phyloP scores from a whole-genome alignment of 768 basidiomycete species.

The Termitomyces sp. region DNA sequence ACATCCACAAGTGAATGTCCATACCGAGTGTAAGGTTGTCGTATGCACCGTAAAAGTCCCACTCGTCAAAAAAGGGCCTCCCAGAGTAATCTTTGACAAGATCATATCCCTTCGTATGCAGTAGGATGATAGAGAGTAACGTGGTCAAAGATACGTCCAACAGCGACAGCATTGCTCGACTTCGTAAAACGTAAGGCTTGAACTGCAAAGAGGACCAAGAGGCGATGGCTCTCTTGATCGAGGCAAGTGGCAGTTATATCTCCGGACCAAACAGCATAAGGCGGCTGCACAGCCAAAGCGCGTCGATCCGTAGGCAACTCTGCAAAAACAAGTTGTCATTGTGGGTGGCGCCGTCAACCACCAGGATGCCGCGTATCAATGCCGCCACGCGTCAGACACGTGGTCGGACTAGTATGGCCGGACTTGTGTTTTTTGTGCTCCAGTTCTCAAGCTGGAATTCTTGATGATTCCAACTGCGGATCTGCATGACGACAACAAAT shows the following conservation, averaged over 20 bases:
- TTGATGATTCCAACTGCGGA: too few species aligned
- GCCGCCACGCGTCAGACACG: background rate
- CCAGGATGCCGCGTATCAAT: slow-evolving; percentile 1
- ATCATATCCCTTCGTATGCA: slow-evolving; percentile 8
- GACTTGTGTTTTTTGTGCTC: too few species aligned
- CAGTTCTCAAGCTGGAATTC: too few species aligned
- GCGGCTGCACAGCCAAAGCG: background rate
- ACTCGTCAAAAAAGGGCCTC: slow-evolving; percentile 45
- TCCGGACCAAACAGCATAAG: background rate
- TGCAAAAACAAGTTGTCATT: background rate
- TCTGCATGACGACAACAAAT: too few species aligned
- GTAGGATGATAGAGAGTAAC: background rate
- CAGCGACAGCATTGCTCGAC: background rate
- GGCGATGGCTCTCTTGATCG: background rate
- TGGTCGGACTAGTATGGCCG: too few species aligned
- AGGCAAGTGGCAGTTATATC: background rate
- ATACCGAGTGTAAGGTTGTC: slow-evolving; percentile 44
- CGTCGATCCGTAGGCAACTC: background rate
- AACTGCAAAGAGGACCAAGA: background rate
- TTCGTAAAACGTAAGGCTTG: background rate
- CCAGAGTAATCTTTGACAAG: slow-evolving; percentile 42
- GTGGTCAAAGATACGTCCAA: background rate
- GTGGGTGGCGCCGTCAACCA: background rate
- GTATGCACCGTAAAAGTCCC: slow-evolving; percentile 46
- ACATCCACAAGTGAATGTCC: background rate